A percentile compares a stretch with the other conserved stretches of the same genome.
These are phyloP conservation scores for Tricholoma sp. DNA, from an alignment of 768 basidiomycete species.

Conservation along the genomic window DNA sequence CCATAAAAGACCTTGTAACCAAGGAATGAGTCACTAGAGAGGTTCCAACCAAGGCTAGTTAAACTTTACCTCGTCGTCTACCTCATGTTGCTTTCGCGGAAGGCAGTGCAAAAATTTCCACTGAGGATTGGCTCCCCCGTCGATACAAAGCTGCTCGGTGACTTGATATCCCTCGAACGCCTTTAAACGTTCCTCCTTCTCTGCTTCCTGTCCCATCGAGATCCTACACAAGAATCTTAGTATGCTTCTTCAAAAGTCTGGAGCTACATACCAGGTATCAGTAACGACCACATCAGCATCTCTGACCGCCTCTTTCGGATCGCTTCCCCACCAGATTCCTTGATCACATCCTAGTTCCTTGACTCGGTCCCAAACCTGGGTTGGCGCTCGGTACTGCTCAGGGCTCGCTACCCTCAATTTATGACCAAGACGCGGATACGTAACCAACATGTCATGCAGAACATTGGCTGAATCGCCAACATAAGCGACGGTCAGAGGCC, in stretches of 20 bases:
- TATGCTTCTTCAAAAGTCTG: not conserved
- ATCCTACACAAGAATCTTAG: slow-evolving; percentile 52
- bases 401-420: slow-evolving; percentile 83
- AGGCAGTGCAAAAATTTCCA: slow-evolving; percentile 98
- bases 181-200: slow-evolving; percentile 77
- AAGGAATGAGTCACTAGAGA: not conserved
- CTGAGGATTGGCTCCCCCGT: slow-evolving; percentile 76
- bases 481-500: slow-evolving; percentile 86
- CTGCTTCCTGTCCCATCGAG: slow-evolving; percentile 98
- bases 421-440: slow-evolving; percentile 89
- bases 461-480: slow-evolving; percentile 95
- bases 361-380: slow-evolving; percentile 77
- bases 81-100: slow-evolving; percentile 88
- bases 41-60: not conserved
- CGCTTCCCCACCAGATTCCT: slow-evolving; percentile 65
- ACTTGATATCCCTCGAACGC: slow-evolving; percentile 95
- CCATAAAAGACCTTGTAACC: slow-evolving; percentile 81
- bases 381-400: slow-evolving; percentile 62
- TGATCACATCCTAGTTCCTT: slow-evolving; percentile 70
- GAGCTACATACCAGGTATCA: slow-evolving; percentile 80
- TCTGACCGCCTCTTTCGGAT: slow-evolving; percentile 82
- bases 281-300: slow-evolving; percentile 95
- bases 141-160: slow-evolving; percentile 78
- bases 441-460: slow-evolving; percentile 95
- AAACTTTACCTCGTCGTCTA: slow-evolving; percentile 81